Conservation (phyloP, 192 early-diverging fungal species). For the Anaeromyces robustus region DNA sequence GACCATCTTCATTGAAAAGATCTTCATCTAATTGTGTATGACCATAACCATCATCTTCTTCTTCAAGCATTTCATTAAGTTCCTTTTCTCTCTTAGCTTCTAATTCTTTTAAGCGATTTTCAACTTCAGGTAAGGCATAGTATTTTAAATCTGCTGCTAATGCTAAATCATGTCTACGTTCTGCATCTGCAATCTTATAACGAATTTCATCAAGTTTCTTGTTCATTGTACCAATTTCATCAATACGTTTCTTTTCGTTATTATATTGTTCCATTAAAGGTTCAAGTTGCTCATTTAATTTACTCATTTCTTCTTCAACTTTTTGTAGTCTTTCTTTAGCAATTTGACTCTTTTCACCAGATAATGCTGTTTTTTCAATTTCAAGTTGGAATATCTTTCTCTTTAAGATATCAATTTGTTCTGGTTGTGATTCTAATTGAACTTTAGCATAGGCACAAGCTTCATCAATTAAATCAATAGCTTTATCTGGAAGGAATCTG, state of each 20-base stretch:
- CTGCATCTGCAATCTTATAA: slow-evolving; percentile 72
- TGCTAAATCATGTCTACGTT: slow-evolving; percentile 62
- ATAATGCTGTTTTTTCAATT: slow-evolving; percentile 83
- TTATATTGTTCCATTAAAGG: slow-evolving; percentile 79
- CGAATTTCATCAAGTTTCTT: slow-evolving; percentile 78
- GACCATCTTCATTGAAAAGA: too few relatives aligned
- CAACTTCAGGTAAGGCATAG: slow-evolving; percentile 81
- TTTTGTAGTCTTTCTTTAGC: slow-evolving; percentile 62
- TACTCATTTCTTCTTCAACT: slow-evolving; percentile 68
- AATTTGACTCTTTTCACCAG: slow-evolving; percentile 78
- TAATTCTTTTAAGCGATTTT: slow-evolving; percentile 56
- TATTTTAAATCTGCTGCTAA: slow-evolving; percentile 86
- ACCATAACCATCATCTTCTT: slow-evolving; percentile 5
- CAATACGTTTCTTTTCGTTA: slow-evolving; percentile 68
- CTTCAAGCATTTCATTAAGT: slow-evolving; percentile 38
- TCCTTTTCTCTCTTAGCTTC: slow-evolving; percentile 47
- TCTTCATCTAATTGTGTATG: too few relatives aligned
- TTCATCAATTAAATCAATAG: slow-evolving; percentile 82
- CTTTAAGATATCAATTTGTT: slow-evolving; percentile 90
- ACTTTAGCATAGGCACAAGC: slow-evolving; percentile 90
- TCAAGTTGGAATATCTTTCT: slow-evolving; percentile 83
- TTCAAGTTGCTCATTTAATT: slow-evolving; percentile 68
- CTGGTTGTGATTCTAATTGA: slow-evolving; percentile 92
- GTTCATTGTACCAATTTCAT: slow-evolving; percentile 71
- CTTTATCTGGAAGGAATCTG: slow-evolving; percentile 64